Conservation (phyloP, 2,329 filamentous ascomycete genomes). For the Xenoacremonium recifei region DNA sequence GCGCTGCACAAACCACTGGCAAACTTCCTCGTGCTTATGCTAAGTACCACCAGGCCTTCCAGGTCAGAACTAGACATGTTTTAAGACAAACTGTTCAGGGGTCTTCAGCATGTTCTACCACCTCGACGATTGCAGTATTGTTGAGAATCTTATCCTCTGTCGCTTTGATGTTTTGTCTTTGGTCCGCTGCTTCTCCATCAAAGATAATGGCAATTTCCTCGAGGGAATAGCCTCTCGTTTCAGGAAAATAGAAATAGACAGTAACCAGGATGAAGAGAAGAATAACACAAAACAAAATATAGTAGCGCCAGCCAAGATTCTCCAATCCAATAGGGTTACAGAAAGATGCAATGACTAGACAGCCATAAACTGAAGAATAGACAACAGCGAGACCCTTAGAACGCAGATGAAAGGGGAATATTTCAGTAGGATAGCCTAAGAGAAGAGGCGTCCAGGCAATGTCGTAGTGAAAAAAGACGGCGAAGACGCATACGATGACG, state of each 20-base stretch:
- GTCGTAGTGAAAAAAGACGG: constrained; percentile 45
- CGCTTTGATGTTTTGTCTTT: no score
- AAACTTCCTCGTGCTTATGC: no score
- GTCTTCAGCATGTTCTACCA: no score
- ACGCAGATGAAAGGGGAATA: constrained; percentile 37
- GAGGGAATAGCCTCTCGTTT: not conserved
- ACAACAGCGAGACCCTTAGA: constrained; percentile 10
- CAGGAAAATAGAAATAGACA: not conserved
- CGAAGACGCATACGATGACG: constrained; percentile 47
- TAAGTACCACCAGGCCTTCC: no score
- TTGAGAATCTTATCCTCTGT: no score
- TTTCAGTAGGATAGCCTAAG: constrained; percentile 41
- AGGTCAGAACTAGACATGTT: no score
- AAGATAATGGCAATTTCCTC: not conserved
- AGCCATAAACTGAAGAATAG: not conserved
- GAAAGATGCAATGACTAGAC: not conserved
- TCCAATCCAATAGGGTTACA: not conserved
- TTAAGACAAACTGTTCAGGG: no score
- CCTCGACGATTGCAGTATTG: no score
- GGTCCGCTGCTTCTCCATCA: no score
- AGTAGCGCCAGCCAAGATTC: not conserved
- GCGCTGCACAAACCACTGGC: no score
- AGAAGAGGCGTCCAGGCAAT: constrained; percentile 47
- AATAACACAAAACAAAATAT: not conserved
- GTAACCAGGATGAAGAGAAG: not conserved